These are phyloP conservation scores for Petasospora rhodanensis DNA, from an alignment of 1,139 yeast species.

Conservation along the genomic window DNA sequence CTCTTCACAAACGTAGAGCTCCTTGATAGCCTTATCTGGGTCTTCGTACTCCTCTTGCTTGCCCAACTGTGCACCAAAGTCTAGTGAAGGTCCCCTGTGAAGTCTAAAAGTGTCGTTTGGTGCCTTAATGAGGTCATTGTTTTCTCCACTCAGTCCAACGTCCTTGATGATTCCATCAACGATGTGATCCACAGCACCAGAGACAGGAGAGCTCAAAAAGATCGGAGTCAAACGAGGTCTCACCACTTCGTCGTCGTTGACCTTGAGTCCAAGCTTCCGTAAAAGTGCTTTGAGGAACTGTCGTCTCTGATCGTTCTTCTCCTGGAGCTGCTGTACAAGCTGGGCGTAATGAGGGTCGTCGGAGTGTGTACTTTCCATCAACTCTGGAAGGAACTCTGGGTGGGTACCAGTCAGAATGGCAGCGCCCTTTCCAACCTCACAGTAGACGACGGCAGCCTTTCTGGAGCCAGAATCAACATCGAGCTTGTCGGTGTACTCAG, in stretches of 20 bases:
- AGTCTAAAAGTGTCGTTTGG: slow-evolving; percentile 51
- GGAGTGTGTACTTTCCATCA: slow-evolving; percentile 35
- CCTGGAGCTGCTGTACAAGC: slow-evolving; percentile 38
- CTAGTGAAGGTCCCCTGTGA: slow-evolving; percentile 31
- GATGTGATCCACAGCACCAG: slow-evolving; percentile 13
- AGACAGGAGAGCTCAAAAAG: slow-evolving; percentile 25
- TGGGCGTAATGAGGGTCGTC: slow-evolving; percentile 30
- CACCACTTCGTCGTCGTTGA: slow-evolving; percentile 44
- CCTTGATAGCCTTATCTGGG: slow-evolving; percentile 51
- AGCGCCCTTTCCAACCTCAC: slow-evolving; percentile 68
- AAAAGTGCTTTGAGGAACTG: slow-evolving; percentile 55
- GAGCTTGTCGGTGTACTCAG: slow-evolving; percentile 48
- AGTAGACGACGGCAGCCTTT: slow-evolving; percentile 68
- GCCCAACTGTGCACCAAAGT: slow-evolving; percentile 18
- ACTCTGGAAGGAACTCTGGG: slow-evolving; percentile 72
- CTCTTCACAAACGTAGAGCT: slow-evolving; percentile 38
- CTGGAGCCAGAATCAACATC: slow-evolving; percentile 39
- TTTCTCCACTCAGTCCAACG: slow-evolving; percentile 38
- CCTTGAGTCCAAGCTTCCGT: slow-evolving; percentile 59
- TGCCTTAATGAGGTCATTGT: slow-evolving; percentile 43
- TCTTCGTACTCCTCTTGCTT: slow-evolving; percentile 40
- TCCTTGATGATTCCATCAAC: slow-evolving; percentile 26
- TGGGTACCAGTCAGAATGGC: slow-evolving; percentile 84
- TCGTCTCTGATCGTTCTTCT: slow-evolving; percentile 44
- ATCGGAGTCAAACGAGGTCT: slow-evolving; percentile 70